A percentile compares a stretch with the other conserved stretches of the same genome.
Conservation (phyloP, 768 basidiomycete genomes). For the Hirschioporus abietinus region DNA sequence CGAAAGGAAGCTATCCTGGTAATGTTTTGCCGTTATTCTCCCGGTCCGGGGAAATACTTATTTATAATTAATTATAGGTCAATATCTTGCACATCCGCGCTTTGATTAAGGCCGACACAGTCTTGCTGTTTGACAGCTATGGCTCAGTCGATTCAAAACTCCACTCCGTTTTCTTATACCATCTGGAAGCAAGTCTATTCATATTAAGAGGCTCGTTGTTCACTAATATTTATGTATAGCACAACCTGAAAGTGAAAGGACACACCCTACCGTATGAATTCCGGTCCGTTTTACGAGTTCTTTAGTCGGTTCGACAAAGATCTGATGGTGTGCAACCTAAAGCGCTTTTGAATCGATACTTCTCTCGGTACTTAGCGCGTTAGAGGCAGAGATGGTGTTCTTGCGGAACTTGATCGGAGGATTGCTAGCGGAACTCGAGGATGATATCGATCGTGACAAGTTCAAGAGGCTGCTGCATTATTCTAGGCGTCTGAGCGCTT, state of each 20-base stretch:
- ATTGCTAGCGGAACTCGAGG: slow-evolving; percentile 87
- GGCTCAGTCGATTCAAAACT: slow-evolving; percentile 83
- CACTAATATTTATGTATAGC: slow-evolving; percentile 35
- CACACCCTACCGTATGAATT: slow-evolving; percentile 83
- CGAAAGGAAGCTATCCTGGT: slow-evolving; percentile 86
- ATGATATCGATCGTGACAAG: slow-evolving; percentile 92
- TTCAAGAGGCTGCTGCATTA: slow-evolving; percentile 91
- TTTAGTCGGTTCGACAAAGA: slow-evolving; percentile 1
- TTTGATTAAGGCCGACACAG: slow-evolving; percentile 87
- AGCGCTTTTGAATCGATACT: slow-evolving; percentile 93
- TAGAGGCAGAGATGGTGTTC: slow-evolving; percentile 96
- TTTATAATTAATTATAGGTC: slow-evolving; percentile 39
- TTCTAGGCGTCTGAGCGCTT: slow-evolving; percentile 79
- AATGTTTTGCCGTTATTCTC: slow-evolving; percentile 23
- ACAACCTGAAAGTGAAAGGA: slow-evolving; percentile 73
- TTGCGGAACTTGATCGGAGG: slow-evolving; percentile 88
- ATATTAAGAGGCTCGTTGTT: not conserved
- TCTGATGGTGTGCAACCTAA: slow-evolving; percentile 17
- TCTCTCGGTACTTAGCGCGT: slow-evolving; percentile 83
- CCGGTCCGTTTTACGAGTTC: slow-evolving; percentile 36
- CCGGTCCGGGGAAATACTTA: slow-evolving; percentile 7
- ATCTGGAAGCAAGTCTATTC: slow-evolving; percentile 59
- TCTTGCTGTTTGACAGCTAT: slow-evolving; percentile 88
- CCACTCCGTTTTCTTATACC: slow-evolving; percentile 84
- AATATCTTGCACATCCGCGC: slow-evolving; percentile 95